Evolutionary conservation across 1,139 yeast species (phyloP).

Genomic region (Hyphopichia burtonii): DNA sequence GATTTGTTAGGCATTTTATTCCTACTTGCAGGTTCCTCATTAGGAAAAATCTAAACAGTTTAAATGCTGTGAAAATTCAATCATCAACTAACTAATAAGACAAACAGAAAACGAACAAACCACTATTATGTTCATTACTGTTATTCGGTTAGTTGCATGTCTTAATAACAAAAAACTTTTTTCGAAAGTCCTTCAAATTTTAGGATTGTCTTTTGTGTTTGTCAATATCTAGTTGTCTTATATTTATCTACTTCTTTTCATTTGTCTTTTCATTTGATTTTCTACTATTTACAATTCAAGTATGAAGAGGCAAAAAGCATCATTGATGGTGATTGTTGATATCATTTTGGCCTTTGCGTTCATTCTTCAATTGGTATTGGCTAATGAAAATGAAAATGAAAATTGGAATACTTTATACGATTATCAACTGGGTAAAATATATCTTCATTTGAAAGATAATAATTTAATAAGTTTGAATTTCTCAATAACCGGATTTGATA

Average conservation of each 20-base stretch:
- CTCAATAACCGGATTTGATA: slow-evolving; percentile 29
- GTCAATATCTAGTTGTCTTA: no score
- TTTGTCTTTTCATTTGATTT: background rate
- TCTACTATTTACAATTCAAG: background rate
- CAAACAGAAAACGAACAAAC: background rate
- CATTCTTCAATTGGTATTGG: background rate
- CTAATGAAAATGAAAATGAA: background rate
- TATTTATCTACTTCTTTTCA: no score
- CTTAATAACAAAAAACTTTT: no score
- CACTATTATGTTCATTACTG: background rate
- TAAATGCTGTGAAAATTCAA: slow-evolving; percentile 2
- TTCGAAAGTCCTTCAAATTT: no score
- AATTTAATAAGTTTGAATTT: slow-evolving; percentile 36
- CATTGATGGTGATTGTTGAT: background rate
- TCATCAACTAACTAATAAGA: background rate
- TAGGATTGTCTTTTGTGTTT: no score
- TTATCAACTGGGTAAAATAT: slow-evolving; percentile 32
- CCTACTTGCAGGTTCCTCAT: background rate
- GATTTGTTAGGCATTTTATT: background rate
- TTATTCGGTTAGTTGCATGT: no score
- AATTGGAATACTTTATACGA: slow-evolving; percentile 39
- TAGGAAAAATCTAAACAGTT: slow-evolving; percentile 1
- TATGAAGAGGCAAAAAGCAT: background rate
- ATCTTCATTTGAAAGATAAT: slow-evolving; percentile 36
- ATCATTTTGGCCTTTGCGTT: background rate